Evolutionary conservation across 1,139 yeast species (phyloP).

Genomic region (Hemisphaericaspora xylofermentans): DNA sequence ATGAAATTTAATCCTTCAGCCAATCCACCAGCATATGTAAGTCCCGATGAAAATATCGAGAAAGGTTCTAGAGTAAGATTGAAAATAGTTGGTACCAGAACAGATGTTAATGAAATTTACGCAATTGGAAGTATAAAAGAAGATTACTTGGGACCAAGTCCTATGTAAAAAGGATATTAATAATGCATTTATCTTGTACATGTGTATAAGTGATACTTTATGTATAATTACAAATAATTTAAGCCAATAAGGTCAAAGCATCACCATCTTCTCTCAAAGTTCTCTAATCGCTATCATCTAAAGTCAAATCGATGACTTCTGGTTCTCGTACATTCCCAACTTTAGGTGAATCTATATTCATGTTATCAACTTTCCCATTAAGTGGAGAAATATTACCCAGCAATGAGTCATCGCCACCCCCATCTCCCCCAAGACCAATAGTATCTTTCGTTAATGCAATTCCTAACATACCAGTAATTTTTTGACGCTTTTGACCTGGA

Average conservation of each 20-base stretch:
- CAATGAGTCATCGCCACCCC: neutral
- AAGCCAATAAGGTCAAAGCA: neutral
- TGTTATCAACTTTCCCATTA: slow-evolving; percentile 4
- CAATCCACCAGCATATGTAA: slow-evolving; percentile 97
- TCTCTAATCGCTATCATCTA: slow-evolving; percentile 8
- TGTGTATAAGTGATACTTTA: neutral
- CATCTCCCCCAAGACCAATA: slow-evolving; percentile 5
- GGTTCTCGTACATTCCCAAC: slow-evolving; percentile 5
- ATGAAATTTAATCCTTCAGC: slow-evolving; percentile 94
- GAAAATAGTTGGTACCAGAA: slow-evolving; percentile 94
- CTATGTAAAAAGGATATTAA: slow-evolving; percentile 26
- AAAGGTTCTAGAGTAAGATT: slow-evolving; percentile 92
- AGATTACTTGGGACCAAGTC: slow-evolving; percentile 87
- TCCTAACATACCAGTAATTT: slow-evolving; percentile 21
- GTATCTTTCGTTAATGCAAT: slow-evolving; percentile 18
- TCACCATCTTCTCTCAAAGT: neutral
- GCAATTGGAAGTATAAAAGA: slow-evolving; percentile 98
- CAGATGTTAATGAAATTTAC: slow-evolving; percentile 94
- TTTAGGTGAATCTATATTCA: slow-evolving; percentile 4
- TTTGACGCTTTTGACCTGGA: slow-evolving; percentile 19
- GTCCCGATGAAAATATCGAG: slow-evolving; percentile 92
- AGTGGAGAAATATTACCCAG: slow-evolving; percentile 6
- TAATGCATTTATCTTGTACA: neutral
- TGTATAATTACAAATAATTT: neutral
- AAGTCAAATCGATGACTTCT: slow-evolving; percentile 8